Percentiles rank a stretch among this genome's conserved stretches.
Evolutionary conservation across 2,329 filamentous ascomycete species (phyloP).

Genomic region (Sordariomycetes sp.): DNA sequence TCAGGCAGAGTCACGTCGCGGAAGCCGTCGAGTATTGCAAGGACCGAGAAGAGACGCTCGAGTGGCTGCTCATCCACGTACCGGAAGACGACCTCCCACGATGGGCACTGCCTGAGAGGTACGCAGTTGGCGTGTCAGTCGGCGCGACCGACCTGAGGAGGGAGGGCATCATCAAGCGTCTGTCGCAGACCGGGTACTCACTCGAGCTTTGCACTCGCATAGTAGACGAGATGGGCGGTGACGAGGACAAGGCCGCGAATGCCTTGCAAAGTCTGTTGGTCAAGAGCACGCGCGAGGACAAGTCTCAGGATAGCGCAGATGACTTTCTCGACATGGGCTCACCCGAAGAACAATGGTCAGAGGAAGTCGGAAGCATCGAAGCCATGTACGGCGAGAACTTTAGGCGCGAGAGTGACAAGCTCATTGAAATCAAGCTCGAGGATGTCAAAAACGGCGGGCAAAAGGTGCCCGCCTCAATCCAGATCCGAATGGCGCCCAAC

Average conservation of each 20-base stretch:
- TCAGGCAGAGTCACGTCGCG: conserved; percentile 80
- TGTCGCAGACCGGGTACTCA: conserved; percentile 78
- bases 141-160: conserved; percentile 72
- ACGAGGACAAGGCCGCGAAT: conserved; percentile 72
- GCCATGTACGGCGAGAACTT: conserved; percentile 78
- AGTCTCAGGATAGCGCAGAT: conserved; percentile 27
- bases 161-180: conserved; percentile 73
- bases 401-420: conserved; percentile 45
- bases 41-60: conserved; percentile 82
- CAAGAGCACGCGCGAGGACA: conserved; percentile 6
- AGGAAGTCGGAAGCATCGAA: conserved; percentile 75
- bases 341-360: conserved; percentile 64
- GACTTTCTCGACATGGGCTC: conserved; percentile 38
- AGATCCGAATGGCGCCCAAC: conserved; percentile 61
- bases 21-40: conserved; percentile 85
- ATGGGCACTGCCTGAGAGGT: conserved; percentile 88
- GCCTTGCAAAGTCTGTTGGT: conserved; percentile 54
- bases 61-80: conserved; percentile 95
- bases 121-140: conserved; percentile 82
- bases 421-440: conserved; percentile 63
- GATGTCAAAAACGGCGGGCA: conserved; percentile 38
- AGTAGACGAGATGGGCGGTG: conserved; percentile 57
- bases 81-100: conserved; percentile 92
- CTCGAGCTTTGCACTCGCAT: conserved; percentile 72
- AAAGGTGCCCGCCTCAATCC: conserved; percentile 37